Evolutionary conservation across 768 basidiomycete species (phyloP), one percentile per base, ranked within the genome.

Genomic region (Paxillus involutus): DNA sequence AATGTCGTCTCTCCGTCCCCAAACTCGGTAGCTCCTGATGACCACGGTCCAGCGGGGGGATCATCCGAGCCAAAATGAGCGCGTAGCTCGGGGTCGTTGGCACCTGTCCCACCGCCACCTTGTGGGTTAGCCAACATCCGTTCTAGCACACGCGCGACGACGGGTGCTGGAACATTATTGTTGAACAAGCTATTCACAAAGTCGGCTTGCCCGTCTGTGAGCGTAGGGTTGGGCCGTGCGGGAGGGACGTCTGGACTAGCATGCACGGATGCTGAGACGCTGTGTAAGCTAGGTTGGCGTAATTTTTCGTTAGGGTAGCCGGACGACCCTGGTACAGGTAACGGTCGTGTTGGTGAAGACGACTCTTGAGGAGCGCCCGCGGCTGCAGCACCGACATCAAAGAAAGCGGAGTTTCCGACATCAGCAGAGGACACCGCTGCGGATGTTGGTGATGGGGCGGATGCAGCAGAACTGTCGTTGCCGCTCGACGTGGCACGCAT

Each of bases 21-120:
- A 69, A 63, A 59, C 56, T 48, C 71, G 72, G 59, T 84, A 54
- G 40, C 37, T 47, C 40, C 83, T 39, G 81, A 75, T 37, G 78
- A 59, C 83, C 59, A 51, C 9, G 26, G 56, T 3, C 1, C 14
- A 35, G 35, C 3, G n/a, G 26, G 0, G 6, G 21, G 24, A 36
- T 7, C 47, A 21, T 26, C 30, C 10, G 35, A 6, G 12, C 47
- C 47, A 16, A 58, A n/a, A 26, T 49, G 52, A 5, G 24, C 37
- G 3, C 26, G 54, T 43, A 58, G 3, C 41, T 65, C 63, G 4
- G 56, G 54, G 41, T 65, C 60, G 16, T 60, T 48, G 6, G 33
- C 10, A 6, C 53, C 53, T 4, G 32, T 46, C 5, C 0, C 14
- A 8, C 7, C 26, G 77, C 30, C 17, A 12, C 55, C 52, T 9